phyloP scores from a whole-genome alignment of 2,329 filamentous ascomycete genomes.

The Aureobasidium sp. region DNA sequence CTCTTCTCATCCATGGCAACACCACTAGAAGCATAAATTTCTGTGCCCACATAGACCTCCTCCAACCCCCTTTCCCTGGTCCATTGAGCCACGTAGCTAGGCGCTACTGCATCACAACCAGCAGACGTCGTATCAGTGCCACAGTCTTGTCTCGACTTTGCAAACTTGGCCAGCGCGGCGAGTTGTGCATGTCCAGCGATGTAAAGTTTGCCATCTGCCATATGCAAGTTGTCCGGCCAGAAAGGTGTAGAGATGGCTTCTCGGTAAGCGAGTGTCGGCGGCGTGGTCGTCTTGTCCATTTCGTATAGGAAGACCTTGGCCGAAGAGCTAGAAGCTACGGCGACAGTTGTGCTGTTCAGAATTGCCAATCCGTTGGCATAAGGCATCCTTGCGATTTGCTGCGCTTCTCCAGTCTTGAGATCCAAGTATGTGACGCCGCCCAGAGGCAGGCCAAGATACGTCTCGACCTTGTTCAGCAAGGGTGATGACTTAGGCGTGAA shows the following conservation, averaged over 20 bases:
- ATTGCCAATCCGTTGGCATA: constrained; percentile 39
- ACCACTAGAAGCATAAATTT: constrained; percentile 32
- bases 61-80: constrained; percentile 28
- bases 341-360: constrained; percentile 30
- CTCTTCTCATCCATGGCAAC: constrained; percentile 33
- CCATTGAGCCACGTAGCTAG: constrained; percentile 37
- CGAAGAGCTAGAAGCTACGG: constrained; percentile 32
- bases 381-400: constrained; percentile 28
- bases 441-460: constrained; percentile 31
- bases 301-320: constrained; percentile 32
- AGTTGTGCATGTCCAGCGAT: constrained; percentile 37
- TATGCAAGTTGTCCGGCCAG: constrained; percentile 35
- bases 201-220: constrained; percentile 33
- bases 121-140: constrained; percentile 18
- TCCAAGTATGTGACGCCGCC: constrained; percentile 33
- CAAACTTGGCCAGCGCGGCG: constrained; percentile 25
- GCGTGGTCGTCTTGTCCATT: constrained; percentile 12
- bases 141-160: constrained; percentile 22
- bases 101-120: constrained; percentile 18
- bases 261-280: constrained; percentile 17
- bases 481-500: constrained; percentile 25
- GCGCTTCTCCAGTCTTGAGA: constrained; percentile 1
- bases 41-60: constrained; percentile 33
- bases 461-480: constrained; percentile 32
- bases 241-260: constrained; percentile 24